A percentile compares a stretch with the other conserved stretches of the same genome.
Evolutionary conservation across 139 green algal genomes (phyloP).

Genomic region (Volvox africanus): DNA sequence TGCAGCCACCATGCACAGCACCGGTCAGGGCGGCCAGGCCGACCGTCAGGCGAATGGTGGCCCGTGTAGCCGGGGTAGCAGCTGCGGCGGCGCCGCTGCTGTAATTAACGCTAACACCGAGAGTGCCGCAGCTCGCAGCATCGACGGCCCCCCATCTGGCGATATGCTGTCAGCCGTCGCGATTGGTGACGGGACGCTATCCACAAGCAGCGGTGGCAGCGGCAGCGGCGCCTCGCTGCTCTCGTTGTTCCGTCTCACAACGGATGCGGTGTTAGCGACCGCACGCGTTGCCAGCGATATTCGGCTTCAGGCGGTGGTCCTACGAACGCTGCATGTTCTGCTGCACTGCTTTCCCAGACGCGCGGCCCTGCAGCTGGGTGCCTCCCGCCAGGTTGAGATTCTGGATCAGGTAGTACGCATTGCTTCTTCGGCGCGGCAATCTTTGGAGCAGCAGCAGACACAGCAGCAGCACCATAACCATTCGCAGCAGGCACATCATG

Average conservation of each 20-base stretch:
- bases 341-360: slow-evolving; percentile 30
- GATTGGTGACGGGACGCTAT: neutral
- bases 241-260: neutral
- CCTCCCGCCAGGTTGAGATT: neutral
- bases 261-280: slow-evolving; percentile 38
- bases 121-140: no score
- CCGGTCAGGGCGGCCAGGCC: neutral
- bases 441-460: slow-evolving; percentile 15
- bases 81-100: neutral
- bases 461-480: neutral
- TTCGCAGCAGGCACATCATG: neutral
- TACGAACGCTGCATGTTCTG: slow-evolving; percentile 52
- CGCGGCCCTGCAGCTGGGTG: slow-evolving; percentile 19
- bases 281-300: slow-evolving; percentile 7
- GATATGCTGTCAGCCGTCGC: neutral
- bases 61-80: neutral
- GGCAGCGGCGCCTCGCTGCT: slow-evolving; percentile 5
- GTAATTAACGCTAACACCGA: no score
- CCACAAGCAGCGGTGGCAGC: neutral
- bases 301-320: slow-evolving; percentile 45
- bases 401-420: slow-evolving; percentile 8
- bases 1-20: neutral
- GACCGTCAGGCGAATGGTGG: neutral
- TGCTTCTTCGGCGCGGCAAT: neutral
- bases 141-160: neutral